These are phyloP conservation scores for Murraya koenigii DNA, from an alignment of 345 rosid species.

Conservation along the genomic window DNA sequence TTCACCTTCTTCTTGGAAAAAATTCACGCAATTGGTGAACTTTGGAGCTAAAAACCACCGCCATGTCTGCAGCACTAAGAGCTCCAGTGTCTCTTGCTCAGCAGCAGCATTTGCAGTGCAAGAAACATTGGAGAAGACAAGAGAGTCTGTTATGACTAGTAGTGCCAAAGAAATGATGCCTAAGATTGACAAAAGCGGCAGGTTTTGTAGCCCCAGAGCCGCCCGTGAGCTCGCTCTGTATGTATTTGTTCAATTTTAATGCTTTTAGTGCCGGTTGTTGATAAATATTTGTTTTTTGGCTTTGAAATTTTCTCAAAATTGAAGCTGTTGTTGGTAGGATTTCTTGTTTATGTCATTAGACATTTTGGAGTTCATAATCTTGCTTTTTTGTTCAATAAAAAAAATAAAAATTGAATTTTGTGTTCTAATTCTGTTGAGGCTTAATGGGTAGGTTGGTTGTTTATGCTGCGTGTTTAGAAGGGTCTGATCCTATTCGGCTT, in stretches of 20 bases:
- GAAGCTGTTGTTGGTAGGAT: neutral
- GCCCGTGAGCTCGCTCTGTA: constrained; percentile 98
- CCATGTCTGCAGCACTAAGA: constrained; percentile 12
- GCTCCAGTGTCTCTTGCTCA: constrained; percentile 40
- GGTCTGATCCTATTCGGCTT: constrained; percentile 86
- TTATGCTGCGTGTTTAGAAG: constrained; percentile 93
- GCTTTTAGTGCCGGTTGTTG: neutral
- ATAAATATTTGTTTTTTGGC: neutral
- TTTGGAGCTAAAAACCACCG: neutral
- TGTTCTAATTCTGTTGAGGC: neutral
- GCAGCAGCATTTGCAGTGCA: constrained; percentile 39
- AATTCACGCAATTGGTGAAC: neutral
- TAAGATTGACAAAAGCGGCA: constrained; percentile 82
- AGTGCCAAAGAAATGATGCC: constrained; percentile 54
- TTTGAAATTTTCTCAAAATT: neutral
- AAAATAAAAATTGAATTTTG: neutral
- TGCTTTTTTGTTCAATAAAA: too few species aligned
- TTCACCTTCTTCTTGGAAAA: constrained; percentile 6
- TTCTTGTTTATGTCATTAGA: too few species aligned
- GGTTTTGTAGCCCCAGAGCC: constrained; percentile 97
- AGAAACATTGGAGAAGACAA: constrained; percentile 29
- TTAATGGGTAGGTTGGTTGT: constrained; percentile 52
- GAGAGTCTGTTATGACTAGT: constrained; percentile 16
- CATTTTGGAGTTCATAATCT: too few species aligned
- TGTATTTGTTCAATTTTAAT: neutral